Base-by-base conservation (phyloP, 495 filamentous ascomycete genomes). In the Elasticomyces elasticus region DNA sequence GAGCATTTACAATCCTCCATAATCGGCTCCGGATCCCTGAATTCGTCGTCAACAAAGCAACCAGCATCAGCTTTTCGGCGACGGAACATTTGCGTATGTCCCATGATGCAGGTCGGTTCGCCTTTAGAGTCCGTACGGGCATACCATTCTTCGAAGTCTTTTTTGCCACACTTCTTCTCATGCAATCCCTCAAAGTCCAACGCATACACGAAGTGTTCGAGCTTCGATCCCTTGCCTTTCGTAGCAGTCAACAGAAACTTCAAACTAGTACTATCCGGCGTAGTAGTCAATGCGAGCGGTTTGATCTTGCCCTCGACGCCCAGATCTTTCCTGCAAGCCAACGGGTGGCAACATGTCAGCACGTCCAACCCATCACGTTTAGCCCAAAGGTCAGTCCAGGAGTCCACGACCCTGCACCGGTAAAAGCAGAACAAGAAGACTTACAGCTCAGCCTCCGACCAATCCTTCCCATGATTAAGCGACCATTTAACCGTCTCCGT, bases 41-140 rank as follows among this genome's bases (percentile, higher is more conserved):
- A 95, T 43, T 91, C 75, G 10, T 62, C 49, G 53, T 85, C 85
- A 51, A 96, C 77, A 69, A 94, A 94, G 69, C 94, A 98, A 50
- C 94, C 77, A 0, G 83, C 80, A 63, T 90, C 82, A 56, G 84
- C 79, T 69, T 92, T 95, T 25, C 92, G 79, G 53, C 92, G 79
- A 20, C 71, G 74, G 67, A 81, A 98, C 59, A 72, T 86, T 66
- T 97, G 89, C 53, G 81, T 89, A 59, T 91, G 89, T 6, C 92
- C 92, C 92, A 97, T 96, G 58, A 98, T 73, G 66, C 92, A 98
- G 38, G 82, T 84, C 17, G 88, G 79, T 23, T 94, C 76, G 2
- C 83, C 82, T 1, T 95, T 76, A 26, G 88, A 78, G 66, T 95
- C 83, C 13, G 85, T 70, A 7, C 89, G 79, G 22, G 91, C 94